Evolutionary conservation across 2,329 filamentous ascomycete genomes (phyloP).

Genomic region (Beauveria sp.): DNA sequence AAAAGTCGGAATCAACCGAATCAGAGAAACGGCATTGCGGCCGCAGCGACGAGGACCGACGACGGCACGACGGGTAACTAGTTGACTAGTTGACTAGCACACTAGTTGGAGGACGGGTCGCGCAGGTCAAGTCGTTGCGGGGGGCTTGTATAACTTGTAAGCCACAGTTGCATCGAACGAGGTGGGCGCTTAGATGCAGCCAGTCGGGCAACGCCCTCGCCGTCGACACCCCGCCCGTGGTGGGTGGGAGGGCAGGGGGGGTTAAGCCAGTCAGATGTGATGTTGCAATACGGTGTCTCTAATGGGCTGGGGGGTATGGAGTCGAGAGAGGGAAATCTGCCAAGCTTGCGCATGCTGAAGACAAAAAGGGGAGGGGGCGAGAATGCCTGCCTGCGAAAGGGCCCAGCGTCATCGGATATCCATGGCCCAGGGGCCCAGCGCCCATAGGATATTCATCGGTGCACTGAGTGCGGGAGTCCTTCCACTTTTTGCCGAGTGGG

Average conservation of each 20-base stretch:
- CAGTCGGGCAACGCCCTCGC: not conserved
- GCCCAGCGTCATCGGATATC: too few species aligned
- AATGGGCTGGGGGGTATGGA: not conserved
- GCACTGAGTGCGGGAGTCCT: too few species aligned
- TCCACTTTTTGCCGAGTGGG: too few species aligned
- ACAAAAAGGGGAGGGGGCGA: not conserved
- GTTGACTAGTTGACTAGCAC: too few species aligned
- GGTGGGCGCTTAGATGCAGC: conserved; percentile 1
- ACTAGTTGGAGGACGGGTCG: not conserved
- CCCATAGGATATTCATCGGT: too few species aligned
- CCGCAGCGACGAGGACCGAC: not conserved
- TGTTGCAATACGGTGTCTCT: not conserved
- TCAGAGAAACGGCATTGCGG: not conserved
- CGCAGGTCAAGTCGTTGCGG: not conserved
- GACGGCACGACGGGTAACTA: not conserved
- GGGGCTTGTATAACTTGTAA: not conserved
- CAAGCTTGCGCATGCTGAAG: not conserved
- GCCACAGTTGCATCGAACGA: not conserved
- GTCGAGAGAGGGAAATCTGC: not conserved
- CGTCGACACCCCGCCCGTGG: not conserved
- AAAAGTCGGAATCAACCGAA: not conserved
- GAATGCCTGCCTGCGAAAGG: too few species aligned
- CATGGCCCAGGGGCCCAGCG: too few species aligned
- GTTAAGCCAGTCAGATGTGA: not conserved
- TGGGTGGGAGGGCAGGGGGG: not conserved